These are phyloP conservation scores for Silene vulgaris DNA, from an alignment of 179 eudicot species.

Conservation along the genomic window DNA sequence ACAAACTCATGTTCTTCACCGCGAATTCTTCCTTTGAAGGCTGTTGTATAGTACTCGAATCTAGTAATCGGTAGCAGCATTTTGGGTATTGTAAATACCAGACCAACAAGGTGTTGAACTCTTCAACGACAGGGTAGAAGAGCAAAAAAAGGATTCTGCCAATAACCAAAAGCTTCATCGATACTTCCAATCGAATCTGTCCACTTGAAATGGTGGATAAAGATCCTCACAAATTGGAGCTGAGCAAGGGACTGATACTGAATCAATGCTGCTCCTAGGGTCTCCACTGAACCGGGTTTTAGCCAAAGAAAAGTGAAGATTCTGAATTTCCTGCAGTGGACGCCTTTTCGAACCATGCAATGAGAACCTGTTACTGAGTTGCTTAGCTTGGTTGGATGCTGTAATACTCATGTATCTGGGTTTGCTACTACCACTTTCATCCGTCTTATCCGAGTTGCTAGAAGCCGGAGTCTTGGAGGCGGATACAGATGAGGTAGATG, in stretches of 20 bases:
- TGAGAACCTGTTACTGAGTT: slow-evolving; percentile 24
- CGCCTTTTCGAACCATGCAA: slow-evolving; percentile 28
- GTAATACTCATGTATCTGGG: slow-evolving; percentile 79
- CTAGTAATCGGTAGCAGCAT: slow-evolving; percentile 8
- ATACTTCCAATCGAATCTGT: slow-evolving; percentile 35
- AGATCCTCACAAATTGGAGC: slow-evolving; percentile 52
- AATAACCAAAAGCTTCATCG: slow-evolving; percentile 18
- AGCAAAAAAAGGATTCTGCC: slow-evolving; percentile 16
- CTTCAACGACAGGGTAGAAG: slow-evolving; percentile 12
- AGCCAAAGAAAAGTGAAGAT: slow-evolving; percentile 30
- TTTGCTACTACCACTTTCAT: slow-evolving; percentile 31
- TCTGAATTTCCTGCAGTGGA: slow-evolving; percentile 32
- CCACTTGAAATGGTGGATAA: slow-evolving; percentile 45
- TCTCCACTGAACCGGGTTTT: slow-evolving; percentile 42
- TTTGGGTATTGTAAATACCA: slow-evolving; percentile 18
- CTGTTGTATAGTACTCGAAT: slow-evolving; percentile 5
- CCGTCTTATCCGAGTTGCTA: slow-evolving; percentile 37
- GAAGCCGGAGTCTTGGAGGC: slow-evolving; percentile 44
- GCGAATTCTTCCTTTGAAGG: not conserved
- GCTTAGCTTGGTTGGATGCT: slow-evolving; percentile 75
- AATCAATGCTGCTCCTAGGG: slow-evolving; percentile 47
- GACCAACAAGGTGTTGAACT: slow-evolving; percentile 62
- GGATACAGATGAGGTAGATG: slow-evolving; percentile 47
- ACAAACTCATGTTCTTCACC: not conserved
- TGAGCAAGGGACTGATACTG: slow-evolving; percentile 40